Base-by-base conservation (phyloP, 805 yeast species). In the Wickerhamomyces subpelliculosus region DNA sequence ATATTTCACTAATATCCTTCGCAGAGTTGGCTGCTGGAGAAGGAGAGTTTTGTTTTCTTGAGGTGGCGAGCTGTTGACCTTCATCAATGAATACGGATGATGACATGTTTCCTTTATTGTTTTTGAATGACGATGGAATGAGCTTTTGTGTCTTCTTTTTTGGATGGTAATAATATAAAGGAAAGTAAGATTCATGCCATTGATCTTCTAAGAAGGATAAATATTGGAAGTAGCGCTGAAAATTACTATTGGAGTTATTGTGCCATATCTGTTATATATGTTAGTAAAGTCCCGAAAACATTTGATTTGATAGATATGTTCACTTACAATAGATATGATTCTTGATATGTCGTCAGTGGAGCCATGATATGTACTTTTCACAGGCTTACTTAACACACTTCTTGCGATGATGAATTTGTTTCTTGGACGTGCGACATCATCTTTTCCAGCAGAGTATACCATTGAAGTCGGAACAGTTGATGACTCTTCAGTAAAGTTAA, bases 401-500 rank as follows among this genome's bases (percentile, higher is more conserved):
- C 41, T 21, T 7, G 41, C 34, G 12, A 38, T 34, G 5, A 38
- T 34, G 21, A 38, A 38, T 18, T 30, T 34, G 19, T 38, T 38
- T 22, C 36, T 38, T 13, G 41, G 41, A 6, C 40, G 19, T 4
- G 37, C 25, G 5, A 38, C 24, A 4, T 29, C 30, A 4, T 6
- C 5, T n/a, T 28, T 10, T 4, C 17, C 17, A 6, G 28, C 5
- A 14, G n/a, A n/a, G n/a, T 26, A 26, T 5, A 26, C 28, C 28
- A 26, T 4, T 5, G 28, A 26, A n/a, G 28, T 13, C n/a, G 28
- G 28, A n/a, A 26, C 17, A 4, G 28, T 26, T 4, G 28, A 26
- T 14, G 28, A 26, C 11, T 26, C 8, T 12, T 26, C 28, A 13
- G 28, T 26, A 17, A 26, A 26, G n/a, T 26, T 26, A 16, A 26